phyloP scores from a whole-genome alignment of 2,329 filamentous ascomycete genomes.

The Chrysosporium queenslandicum region DNA sequence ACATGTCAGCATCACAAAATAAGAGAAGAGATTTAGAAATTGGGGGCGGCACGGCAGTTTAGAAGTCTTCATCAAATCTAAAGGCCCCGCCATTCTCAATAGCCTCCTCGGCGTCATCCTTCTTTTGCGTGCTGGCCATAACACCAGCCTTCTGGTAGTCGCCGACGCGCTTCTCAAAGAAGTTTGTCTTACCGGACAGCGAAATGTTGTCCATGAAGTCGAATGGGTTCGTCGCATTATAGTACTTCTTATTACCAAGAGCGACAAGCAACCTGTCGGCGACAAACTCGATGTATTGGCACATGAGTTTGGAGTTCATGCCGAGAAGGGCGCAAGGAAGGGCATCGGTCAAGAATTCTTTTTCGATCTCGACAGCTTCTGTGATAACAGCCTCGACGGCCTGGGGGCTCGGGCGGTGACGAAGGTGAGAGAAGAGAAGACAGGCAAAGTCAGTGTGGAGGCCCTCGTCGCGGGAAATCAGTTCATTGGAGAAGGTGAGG shows the following conservation, averaged over 20 bases:
- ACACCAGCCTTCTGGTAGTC: conserved; percentile 99
- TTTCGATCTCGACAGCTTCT: conserved; percentile 87
- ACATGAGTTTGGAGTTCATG: conserved; percentile 97
- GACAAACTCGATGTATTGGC: conserved; percentile 99
- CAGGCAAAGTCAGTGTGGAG: conserved; percentile 99
- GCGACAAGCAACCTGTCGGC: conserved; percentile 88
- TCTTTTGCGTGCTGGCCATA: conserved; percentile 83
- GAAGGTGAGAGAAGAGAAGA: conserved; percentile 92
- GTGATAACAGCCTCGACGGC: conserved; percentile 79
- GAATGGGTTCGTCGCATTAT: conserved; percentile 89
- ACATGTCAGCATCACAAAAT: background rate
- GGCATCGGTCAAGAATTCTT: conserved; percentile 95
- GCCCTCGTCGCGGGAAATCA: conserved; percentile 98
- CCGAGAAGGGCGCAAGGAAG: conserved; percentile 86
- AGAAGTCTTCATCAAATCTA: conserved; percentile 94
- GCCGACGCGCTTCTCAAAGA: conserved; percentile 99
- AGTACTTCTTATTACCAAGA: conserved; percentile 88
- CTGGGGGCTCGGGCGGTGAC: conserved; percentile 75
- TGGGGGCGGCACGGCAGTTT: conserved; percentile 34
- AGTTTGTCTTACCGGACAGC: conserved; percentile 98
- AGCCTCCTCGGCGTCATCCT: conserved; percentile 42
- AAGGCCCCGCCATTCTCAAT: conserved; percentile 57
- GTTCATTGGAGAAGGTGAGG: conserved; percentile 97
- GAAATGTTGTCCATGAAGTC: conserved; percentile 99
- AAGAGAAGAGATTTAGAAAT: background rate